Evolutionary conservation across 2,329 filamentous ascomycete genomes (phyloP), one percentile per base, ranked within the genome.

Genomic region (Colletotrichum viniferum): DNA sequence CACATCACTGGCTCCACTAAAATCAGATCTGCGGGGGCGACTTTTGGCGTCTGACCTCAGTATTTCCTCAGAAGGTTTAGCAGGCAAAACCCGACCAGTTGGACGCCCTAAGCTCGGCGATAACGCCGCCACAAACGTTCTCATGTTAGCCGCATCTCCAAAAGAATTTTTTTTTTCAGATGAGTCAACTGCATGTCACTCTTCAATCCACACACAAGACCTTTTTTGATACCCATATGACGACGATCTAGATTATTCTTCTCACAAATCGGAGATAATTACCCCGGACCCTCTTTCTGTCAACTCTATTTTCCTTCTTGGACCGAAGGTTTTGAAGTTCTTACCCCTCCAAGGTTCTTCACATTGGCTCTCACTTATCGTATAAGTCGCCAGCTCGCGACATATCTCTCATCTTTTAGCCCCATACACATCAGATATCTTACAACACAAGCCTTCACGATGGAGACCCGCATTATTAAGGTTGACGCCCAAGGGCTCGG

Each of bases 381-480:
- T 77, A 71, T 76, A 74, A 77, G 73, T 77, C 71, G 74, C 28
- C 70, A 48, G 30, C 24, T 71, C 26, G 36, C 74, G 52, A 66
- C 56, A n/a, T 43, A 67, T 3, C 24, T 71, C 30, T 34, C 74
- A 13, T 26, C 34, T 21, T 36, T 28, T 3, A 63, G 32, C 71
- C 62, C 12, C 30, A 66, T 18, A 4, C 32, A 5, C 1, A 24
- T 21, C 12, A 60, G 10, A 62, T 12, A 38, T 10, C 13, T 58
- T 13, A 69, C 65, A 9, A 58, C 52, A 63, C 10, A 65, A 16
- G 60, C 60, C 1, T 26, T 13, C 65, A 76, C 79, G 38, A 87
- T 87, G 85, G 80, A 86, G 78, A 87, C 86, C 13, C 82, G 82
- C 30, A 83, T 87, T 69, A 79, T 86, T 61, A 82, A 79, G 69